Conservation (phyloP, 2,329 filamentous ascomycete genomes). For the Xylariaceae sp. region DNA sequence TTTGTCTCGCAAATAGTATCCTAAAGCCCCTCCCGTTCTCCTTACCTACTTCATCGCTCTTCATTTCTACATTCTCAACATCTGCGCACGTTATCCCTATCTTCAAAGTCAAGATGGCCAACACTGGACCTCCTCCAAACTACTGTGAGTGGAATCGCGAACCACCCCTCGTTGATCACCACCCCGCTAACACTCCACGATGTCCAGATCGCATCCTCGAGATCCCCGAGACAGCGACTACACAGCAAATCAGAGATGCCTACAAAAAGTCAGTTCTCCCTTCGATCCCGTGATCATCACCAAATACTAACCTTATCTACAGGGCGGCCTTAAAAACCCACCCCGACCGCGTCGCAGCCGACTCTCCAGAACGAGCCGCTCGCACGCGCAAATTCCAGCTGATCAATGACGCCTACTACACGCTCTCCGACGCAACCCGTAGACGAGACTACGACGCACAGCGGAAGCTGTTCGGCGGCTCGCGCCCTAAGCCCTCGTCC, state of each 20-base stretch:
- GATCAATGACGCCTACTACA: slow-evolving; percentile 91
- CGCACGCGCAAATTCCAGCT: slow-evolving; percentile 88
- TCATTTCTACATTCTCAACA: background rate
- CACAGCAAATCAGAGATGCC: slow-evolving; percentile 83
- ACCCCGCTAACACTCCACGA: slow-evolving; percentile 19
- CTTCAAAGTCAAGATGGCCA: slow-evolving; percentile 31
- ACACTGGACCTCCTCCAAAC: slow-evolving; percentile 45
- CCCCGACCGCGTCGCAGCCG: slow-evolving; percentile 80
- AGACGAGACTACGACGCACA: slow-evolving; percentile 82
- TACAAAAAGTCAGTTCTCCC: slow-evolving; percentile 70
- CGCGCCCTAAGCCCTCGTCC: slow-evolving; percentile 38
- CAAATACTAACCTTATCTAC: slow-evolving; percentile 7
- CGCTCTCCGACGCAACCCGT: slow-evolving; percentile 73
- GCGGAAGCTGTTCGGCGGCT: slow-evolving; percentile 53
- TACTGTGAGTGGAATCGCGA: slow-evolving; percentile 48
- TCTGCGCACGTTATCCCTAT: background rate
- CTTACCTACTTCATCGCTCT: background rate
- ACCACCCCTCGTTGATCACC: slow-evolving; percentile 7
- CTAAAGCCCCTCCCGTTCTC: too few relatives aligned
- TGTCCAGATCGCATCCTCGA: slow-evolving; percentile 68
- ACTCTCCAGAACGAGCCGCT: slow-evolving; percentile 75
- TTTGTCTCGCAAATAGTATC: too few relatives aligned
- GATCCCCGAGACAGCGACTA: slow-evolving; percentile 67
- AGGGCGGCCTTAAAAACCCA: slow-evolving; percentile 88
- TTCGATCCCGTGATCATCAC: background rate